Evolutionary conservation across 2,329 filamentous ascomycete species (phyloP).

Genomic region (Colletotrichum sp.): DNA sequence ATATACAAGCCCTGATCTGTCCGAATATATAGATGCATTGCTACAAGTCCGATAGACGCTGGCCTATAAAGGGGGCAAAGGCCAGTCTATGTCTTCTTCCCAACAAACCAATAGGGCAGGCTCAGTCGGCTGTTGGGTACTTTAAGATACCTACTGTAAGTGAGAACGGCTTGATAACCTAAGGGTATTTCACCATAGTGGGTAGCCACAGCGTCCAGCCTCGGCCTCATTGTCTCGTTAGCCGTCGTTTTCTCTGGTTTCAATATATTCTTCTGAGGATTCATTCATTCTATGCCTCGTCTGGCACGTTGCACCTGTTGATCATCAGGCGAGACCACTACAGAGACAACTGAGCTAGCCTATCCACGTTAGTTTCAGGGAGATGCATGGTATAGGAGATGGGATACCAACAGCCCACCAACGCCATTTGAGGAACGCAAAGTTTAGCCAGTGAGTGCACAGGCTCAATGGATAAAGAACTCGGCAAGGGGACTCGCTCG

Average conservation of each 20-base stretch:
- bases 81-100: neutral
- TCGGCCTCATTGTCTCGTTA: neutral
- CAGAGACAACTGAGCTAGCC: neutral
- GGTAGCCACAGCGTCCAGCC: neutral
- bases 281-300: neutral
- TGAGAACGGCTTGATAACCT: neutral
- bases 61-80: neutral
- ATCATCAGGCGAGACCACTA: neutral
- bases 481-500: fast-evolving
- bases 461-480: fast-evolving
- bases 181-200: neutral
- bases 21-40: neutral
- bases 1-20: neutral
- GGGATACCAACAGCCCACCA: too few relatives aligned
- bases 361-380: fast-evolving
- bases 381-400: fast-evolving
- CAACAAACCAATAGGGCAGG: neutral
- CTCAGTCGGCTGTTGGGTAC: neutral
- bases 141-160: neutral
- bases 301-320: fast-evolving
- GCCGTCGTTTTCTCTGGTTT: neutral
- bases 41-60: fast-evolving
- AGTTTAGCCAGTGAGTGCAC: fast-evolving
- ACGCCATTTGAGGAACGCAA: neutral
- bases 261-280: neutral